phyloP scores from a whole-genome alignment of 192 early-diverging fungal species.

The Dispira simplex region DNA sequence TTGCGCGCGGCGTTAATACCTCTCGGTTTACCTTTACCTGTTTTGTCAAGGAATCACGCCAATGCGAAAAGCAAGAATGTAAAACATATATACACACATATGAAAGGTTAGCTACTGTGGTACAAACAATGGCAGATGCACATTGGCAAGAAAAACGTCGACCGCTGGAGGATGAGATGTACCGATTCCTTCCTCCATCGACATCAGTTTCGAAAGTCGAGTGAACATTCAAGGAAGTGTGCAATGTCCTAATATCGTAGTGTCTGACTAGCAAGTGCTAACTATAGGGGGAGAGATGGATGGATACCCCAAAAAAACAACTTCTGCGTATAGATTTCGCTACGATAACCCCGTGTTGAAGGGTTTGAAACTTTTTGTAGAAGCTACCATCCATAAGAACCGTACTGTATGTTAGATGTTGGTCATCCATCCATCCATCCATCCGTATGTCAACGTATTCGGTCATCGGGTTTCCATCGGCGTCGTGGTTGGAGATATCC shows the following conservation, averaged over 20 bases:
- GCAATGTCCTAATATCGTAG: not conserved
- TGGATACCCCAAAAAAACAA: too few species aligned
- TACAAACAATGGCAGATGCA: not conserved
- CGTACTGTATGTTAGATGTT: too few species aligned
- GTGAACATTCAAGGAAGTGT: not conserved
- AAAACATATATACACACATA: not conserved
- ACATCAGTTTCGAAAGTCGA: not conserved
- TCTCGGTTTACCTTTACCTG: slow-evolving; percentile 83
- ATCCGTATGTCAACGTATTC: too few species aligned
- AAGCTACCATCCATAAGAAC: too few species aligned
- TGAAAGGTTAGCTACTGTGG: not conserved
- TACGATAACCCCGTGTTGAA: too few species aligned
- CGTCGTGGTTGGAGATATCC: too few species aligned
- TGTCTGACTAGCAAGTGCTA: too few species aligned
- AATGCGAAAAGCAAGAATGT: not conserved
- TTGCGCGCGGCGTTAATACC: slow-evolving; percentile 98
- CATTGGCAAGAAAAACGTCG: not conserved
- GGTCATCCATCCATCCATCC: too few species aligned
- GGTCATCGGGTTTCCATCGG: too few species aligned
- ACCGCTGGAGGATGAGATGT: not conserved
- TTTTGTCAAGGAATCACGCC: not conserved
- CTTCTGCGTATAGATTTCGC: too few species aligned
- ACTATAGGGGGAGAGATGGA: too few species aligned
- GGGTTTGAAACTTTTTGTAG: too few species aligned
- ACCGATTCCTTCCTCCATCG: not conserved